These are phyloP conservation scores for Cymbidium sinense DNA, from an alignment of 106 monocot genomes.

Conservation along the genomic window DNA sequence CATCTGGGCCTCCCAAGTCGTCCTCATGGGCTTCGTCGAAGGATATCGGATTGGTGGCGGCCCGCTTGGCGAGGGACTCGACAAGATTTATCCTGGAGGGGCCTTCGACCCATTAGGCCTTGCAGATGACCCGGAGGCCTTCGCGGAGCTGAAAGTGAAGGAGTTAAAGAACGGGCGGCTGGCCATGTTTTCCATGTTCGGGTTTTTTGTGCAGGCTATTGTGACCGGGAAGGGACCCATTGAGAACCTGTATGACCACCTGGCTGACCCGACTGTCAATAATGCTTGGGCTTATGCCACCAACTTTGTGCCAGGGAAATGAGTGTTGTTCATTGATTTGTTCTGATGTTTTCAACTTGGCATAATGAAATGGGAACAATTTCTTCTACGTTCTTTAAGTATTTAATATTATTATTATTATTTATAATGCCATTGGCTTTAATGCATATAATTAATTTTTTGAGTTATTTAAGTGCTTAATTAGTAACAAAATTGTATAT, in stretches of 20 bases:
- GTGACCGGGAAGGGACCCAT: slow-evolving; percentile 46
- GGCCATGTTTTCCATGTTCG: slow-evolving; percentile 37
- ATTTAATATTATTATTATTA: no score
- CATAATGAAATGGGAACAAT: no score
- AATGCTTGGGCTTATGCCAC: slow-evolving; percentile 81
- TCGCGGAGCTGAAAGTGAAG: slow-evolving; percentile 48
- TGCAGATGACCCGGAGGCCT: slow-evolving; percentile 52
- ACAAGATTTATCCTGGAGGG: slow-evolving; percentile 48
- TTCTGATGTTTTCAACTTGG: no score
- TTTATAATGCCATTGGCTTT: no score
- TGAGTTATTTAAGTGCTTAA: no score
- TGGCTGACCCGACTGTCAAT: slow-evolving; percentile 39
- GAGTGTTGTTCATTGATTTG: neutral
- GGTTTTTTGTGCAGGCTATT: slow-evolving; percentile 37
- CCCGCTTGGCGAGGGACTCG: slow-evolving; percentile 63
- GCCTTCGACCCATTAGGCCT: slow-evolving; percentile 49
- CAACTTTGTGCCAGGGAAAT: slow-evolving; percentile 83
- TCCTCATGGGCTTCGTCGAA: slow-evolving; percentile 83
- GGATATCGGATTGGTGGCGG: slow-evolving; percentile 75
- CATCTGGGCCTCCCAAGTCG: slow-evolving; percentile 59
- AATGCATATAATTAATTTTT: no score
- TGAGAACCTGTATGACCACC: slow-evolving; percentile 48
- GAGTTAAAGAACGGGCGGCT: slow-evolving; percentile 35
- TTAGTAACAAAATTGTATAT: no score
- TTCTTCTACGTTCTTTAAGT: no score